Evolutionary conservation across 177 flowering plant species (phyloP), one percentile per base, ranked within the genome.

Genomic region (Telopea speciosissima): DNA sequence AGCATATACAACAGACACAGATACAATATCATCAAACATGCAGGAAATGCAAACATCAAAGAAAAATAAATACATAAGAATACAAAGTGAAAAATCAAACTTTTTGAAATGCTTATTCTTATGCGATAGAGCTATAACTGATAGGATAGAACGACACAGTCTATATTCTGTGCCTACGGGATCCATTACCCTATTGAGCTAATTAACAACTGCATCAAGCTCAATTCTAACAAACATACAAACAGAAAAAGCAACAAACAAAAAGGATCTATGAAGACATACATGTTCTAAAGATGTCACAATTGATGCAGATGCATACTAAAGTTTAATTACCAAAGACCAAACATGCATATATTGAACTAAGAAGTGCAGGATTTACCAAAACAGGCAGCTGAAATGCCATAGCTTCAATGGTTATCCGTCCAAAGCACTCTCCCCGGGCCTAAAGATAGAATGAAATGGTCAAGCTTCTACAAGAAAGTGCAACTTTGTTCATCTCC

Each of bases 321-420:
- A 8, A 16, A 16, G 14, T 12, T 13, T 12, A 12, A 49, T 13
- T 49, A 49, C 9, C 49, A 44, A 44, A 44, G 2, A 28, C 17
- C 58, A 58, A 58, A 21, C n/a, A 17, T 58, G 61, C 22, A 21
- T 4, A 12, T 36, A 22, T 21, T 12, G 33, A 59, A 19, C 44
- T 2, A 52, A 8, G 28, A 60, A 67, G 23, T 44, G 23, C 70
- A 24, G 45, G 56, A 4, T 77, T 75, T 81, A 92, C 99, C 91
- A 96, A 67, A 36, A 93, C 95, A 63, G 99, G 99, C 54, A 96
- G 81, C 82, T 90, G 94, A 83, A 96, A 96, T 12, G 92, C 97
- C 99, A 96, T 95, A 36, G 98, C 99, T 83, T 95, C 99, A 71
- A 95, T 93, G 23, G 98, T 93, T 80, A 95, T 95, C 83, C 99